These are phyloP conservation scores for Dispira simplex DNA, from an alignment of 192 early-diverging fungal species.

Conservation along the genomic window DNA sequence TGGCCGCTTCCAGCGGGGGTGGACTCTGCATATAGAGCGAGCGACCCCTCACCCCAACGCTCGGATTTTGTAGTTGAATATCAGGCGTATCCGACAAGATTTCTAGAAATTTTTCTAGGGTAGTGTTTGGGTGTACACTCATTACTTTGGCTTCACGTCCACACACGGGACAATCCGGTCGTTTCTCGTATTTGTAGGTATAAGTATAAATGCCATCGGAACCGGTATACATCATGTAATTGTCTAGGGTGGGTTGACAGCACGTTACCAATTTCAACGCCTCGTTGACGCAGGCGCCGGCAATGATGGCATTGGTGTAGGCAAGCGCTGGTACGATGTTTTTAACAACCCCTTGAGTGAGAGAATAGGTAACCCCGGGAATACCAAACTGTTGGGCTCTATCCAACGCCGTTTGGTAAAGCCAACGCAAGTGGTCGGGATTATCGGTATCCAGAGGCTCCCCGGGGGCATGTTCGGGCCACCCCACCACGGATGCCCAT, in stretches of 20 bases:
- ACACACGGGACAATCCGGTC: slow-evolving; percentile 86
- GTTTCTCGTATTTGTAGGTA: slow-evolving; percentile 69
- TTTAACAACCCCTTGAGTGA: slow-evolving; percentile 95
- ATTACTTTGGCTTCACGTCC: slow-evolving; percentile 40
- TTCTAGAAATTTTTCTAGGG: slow-evolving; percentile 72
- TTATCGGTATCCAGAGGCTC: slow-evolving; percentile 52
- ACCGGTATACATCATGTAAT: slow-evolving; percentile 96
- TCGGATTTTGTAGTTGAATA: slow-evolving; percentile 76
- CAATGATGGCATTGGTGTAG: slow-evolving; percentile 71
- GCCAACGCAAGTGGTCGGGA: slow-evolving; percentile 61
- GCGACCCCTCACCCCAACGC: slow-evolving; percentile 33
- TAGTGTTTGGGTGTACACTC: slow-evolving; percentile 30
- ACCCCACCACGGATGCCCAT: slow-evolving; percentile 87
- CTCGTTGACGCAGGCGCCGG: slow-evolving; percentile 86
- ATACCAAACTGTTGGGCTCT: slow-evolving; percentile 78
- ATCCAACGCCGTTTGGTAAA: slow-evolving; percentile 41
- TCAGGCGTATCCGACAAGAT: slow-evolving; percentile 53
- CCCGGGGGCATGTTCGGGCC: slow-evolving; percentile 69
- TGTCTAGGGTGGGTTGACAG: slow-evolving; percentile 63
- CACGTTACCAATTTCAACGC: slow-evolving; percentile 81
- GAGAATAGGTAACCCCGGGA: slow-evolving; percentile 69
- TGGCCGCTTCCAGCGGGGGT: slow-evolving; percentile 52
- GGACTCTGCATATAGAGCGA: slow-evolving; percentile 86
- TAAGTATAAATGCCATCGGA: slow-evolving; percentile 83
- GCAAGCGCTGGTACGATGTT: slow-evolving; percentile 97